Base-by-base conservation (phyloP, 805 yeast species). In the Candida boleticola region DNA sequence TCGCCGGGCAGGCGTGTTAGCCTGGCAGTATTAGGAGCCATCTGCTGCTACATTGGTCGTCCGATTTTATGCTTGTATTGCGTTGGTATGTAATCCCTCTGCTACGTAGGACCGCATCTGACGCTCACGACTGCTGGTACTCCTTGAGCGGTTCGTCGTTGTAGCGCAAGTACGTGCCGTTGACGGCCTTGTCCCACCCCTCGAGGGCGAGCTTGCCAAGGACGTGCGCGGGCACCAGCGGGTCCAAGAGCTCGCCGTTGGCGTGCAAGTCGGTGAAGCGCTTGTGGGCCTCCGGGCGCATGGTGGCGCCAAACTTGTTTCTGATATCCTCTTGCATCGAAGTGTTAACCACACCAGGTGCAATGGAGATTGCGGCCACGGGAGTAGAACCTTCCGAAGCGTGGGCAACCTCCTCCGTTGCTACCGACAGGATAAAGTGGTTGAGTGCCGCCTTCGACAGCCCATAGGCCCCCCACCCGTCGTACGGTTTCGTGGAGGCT, bases 321-420 rank as follows among this genome's bases (percentile, higher is more conserved):
- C 98, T 79, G 43, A 92, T 89, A 41, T 80, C 83, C 5, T 50
- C 59, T 65, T 93, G 98, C 98, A 93, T 92, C 17, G 69, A 70
- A 1, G 99, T 92, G 57, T 88, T 88, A 1, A 93, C 97, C 1
- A 89, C 95, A 3, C 99, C 98, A 0, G 98, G 98, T 0, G 96
- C 97, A 19, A 93, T 74, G 0, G 97, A 72, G 9, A 89, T 65
- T 3, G 84, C 69, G 27, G 66, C 61, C n/a, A 89, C 64, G 7
- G 27, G 27, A 7, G 27, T 23, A n/a, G n/a, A n/a, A n/a, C n/a
- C n/a, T n/a, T n/a, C n/a, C 27, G 7, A 7, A 19, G 13, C 35
- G 3, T 51, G 57, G 0, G 66, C 71, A 1, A 72, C 66, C 57
- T 85, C 89, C 54, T 89, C 97, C 4, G 65, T 68, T 1, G 87